A percentile compares a stretch with the other conserved stretches of the same genome.
Evolutionary conservation across 2,329 filamentous ascomycete genomes (phyloP).

Genomic region (Cercospora brassicicola): DNA sequence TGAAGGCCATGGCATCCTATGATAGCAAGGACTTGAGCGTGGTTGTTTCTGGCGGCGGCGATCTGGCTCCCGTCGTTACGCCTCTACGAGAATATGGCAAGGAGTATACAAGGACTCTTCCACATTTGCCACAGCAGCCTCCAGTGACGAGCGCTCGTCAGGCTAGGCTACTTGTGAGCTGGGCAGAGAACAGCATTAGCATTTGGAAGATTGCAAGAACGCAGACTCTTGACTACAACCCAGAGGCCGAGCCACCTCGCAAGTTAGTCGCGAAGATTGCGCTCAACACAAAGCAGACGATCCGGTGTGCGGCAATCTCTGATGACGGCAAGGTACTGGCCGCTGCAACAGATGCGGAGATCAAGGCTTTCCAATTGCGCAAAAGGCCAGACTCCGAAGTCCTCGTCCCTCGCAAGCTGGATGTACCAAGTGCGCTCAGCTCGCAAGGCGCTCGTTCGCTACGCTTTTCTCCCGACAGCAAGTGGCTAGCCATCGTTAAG

Average conservation of each 20-base stretch:
- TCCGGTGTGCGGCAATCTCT: conserved; percentile 70
- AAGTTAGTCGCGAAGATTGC: conserved; percentile 41
- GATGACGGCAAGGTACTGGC: conserved; percentile 75
- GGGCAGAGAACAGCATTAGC: conserved; percentile 86
- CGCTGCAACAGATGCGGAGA: conserved; percentile 49
- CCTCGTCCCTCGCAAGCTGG: conserved; percentile 69
- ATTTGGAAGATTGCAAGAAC: conserved; percentile 67
- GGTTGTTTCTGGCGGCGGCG: conserved; percentile 84
- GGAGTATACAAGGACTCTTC: conserved; percentile 78
- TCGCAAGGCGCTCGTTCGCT: conserved; percentile 67
- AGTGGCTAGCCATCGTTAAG: conserved; percentile 63
- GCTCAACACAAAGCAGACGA: conserved; percentile 61
- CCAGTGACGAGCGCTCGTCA: conserved; percentile 71
- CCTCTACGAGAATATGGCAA: conserved; percentile 74
- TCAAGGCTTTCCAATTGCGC: conserved; percentile 38
- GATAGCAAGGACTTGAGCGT: conserved; percentile 78
- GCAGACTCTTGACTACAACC: conserved; percentile 42
- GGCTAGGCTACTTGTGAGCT: conserved; percentile 77
- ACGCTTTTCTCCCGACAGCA: conserved; percentile 67
- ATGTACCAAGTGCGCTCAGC: conserved; percentile 59
- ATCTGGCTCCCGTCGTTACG: conserved; percentile 77
- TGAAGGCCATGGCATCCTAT: conserved; percentile 89
- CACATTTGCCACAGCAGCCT: conserved; percentile 78
- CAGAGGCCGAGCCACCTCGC: conserved; percentile 27
- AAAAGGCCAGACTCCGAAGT: conserved; percentile 26